Evolutionary conservation across 2,329 filamentous ascomycete species (phyloP).

Genomic region (Ceratocystis smalleyi): DNA sequence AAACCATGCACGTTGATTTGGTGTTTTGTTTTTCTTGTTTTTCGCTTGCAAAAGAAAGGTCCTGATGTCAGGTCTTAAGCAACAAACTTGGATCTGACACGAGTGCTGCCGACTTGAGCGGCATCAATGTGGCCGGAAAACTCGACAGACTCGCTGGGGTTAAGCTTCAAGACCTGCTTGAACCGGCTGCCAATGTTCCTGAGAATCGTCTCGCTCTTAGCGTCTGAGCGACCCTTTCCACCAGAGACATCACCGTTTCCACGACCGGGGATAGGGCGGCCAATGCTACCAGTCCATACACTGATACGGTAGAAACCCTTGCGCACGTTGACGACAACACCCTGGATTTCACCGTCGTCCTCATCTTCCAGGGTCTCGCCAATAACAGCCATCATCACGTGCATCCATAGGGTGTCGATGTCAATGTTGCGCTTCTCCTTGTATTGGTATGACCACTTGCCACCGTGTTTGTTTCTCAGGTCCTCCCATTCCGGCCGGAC

Average conservation of each 20-base stretch:
- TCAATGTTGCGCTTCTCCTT: slow-evolving; percentile 86
- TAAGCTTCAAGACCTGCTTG: slow-evolving; percentile 80
- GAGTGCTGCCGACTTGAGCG: slow-evolving; percentile 80
- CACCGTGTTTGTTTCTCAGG: slow-evolving; percentile 94
- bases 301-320: slow-evolving; percentile 97
- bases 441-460: slow-evolving; percentile 98
- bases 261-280: slow-evolving; percentile 64
- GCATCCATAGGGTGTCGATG: slow-evolving; percentile 91
- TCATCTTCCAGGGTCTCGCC: slow-evolving; percentile 95
- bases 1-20: neutral
- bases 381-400: slow-evolving; percentile 91
- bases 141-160: slow-evolving; percentile 63
- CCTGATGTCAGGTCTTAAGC: slow-evolving; percentile 40
- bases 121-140: slow-evolving; percentile 95
- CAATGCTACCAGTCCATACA: slow-evolving; percentile 90
- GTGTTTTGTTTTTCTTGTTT: neutral
- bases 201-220: slow-evolving; percentile 76
- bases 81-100: slow-evolving; percentile 85
- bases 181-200: slow-evolving; percentile 74
- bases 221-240: slow-evolving; percentile 58
- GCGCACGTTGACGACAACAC: slow-evolving; percentile 95
- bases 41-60: neutral
- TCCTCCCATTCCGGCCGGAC: slow-evolving; percentile 98
- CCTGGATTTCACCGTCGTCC: slow-evolving; percentile 94
- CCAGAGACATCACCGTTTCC: slow-evolving; percentile 57